Percentiles rank a stretch among this genome's conserved stretches.
These are phyloP conservation scores for Dichomitus squalens DNA, from an alignment of 1,284 basidiomycete genomes.

Conservation along the genomic window DNA sequence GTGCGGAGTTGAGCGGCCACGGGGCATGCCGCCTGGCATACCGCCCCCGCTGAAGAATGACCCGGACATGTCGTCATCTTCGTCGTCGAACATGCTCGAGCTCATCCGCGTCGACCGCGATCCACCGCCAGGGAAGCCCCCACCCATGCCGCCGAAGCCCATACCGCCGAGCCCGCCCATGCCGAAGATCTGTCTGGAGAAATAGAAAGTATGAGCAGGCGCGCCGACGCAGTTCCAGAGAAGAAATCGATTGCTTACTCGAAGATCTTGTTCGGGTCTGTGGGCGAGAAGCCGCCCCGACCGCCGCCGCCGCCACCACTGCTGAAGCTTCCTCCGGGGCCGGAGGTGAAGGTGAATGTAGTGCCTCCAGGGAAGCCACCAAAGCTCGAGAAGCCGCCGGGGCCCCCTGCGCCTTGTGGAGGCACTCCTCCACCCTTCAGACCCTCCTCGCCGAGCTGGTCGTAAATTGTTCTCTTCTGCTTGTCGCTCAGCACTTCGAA, in stretches of 20 bases:
- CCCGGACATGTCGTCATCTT: constrained; percentile 55
- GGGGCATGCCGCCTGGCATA: constrained; percentile 57
- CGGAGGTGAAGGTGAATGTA: constrained; percentile 65
- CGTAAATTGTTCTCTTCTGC: constrained; percentile 92
- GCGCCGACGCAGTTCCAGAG: constrained; percentile 20
- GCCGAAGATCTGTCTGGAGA: constrained; percentile 67
- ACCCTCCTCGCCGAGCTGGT: constrained; percentile 96
- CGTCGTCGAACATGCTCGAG: constrained; percentile 42
- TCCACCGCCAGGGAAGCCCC: constrained; percentile 37
- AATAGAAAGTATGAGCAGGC: constrained; percentile 24
- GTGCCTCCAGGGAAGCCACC: constrained; percentile 54
- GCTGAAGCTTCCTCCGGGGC: constrained; percentile 43
- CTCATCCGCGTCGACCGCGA: constrained; percentile 29
- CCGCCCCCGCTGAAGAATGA: constrained; percentile 40
- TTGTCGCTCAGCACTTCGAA: constrained; percentile 96
- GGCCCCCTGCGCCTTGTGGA: constrained; percentile 49
- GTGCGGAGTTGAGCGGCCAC: constrained; percentile 24
- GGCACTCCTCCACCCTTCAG: constrained; percentile 72
- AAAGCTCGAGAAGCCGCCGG: constrained; percentile 51
- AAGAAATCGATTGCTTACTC: constrained; percentile 57
- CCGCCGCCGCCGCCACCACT: constrained; percentile 39
- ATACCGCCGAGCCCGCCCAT: constrained; percentile 47
- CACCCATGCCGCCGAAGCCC: constrained; percentile 39
- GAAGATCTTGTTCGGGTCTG: constrained; percentile 92
- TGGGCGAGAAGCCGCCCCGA: constrained; percentile 63